Evolutionary conservation across 352 stramenopile genomes (phyloP), one percentile per base, ranked within the genome.

Genomic region (Pythium aquatile): DNA sequence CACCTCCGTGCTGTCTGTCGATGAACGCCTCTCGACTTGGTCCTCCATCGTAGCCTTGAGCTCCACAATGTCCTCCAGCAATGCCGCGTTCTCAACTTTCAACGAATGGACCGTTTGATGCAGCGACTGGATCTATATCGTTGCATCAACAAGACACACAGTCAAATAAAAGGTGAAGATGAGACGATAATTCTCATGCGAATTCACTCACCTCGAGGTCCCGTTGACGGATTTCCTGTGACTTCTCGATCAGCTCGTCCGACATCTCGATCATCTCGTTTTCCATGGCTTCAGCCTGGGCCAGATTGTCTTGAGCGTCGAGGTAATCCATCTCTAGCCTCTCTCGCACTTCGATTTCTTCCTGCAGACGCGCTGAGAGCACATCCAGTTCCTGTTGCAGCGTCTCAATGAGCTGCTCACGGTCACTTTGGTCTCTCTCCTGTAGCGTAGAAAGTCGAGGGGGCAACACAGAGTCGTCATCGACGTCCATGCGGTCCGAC

Each of bases 221-320:
- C 28, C 76, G 78, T 33, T 75, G 66, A 20, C 78, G 79, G 29
- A 93, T 86, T 39, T 88, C 81, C 55, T 91, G 79, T 20, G 81
- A 79, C 53, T 93, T 92, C 13, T 68, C 77, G 46, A 92, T 91
- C 55, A 93, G 54, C 58, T 95, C 83, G 42, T 93, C 84, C 6
- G 77, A 81, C 81, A 93, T 91, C 39, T 91, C 82, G 0, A 70
- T 79, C 61, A 94, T 83, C 52, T 93, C 86, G 2, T 63, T 63
- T 59, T 94, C 83, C 79, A 94, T 89, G 13, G 81, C 80, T 30
- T 92, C 81, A 37, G 79, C 75, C 33, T 89, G 82, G 3, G 80
- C 81, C 32, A 90, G 55, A 53, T 62, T 82, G 28, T 87, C 81
- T 26, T 83, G 79, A 2, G 85, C 68, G 51, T 88, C 78, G 26